These are phyloP conservation scores for Thermomucor indicae-seudaticae DNA, from an alignment of 371 early-diverging fungal species.

Conservation along the genomic window DNA sequence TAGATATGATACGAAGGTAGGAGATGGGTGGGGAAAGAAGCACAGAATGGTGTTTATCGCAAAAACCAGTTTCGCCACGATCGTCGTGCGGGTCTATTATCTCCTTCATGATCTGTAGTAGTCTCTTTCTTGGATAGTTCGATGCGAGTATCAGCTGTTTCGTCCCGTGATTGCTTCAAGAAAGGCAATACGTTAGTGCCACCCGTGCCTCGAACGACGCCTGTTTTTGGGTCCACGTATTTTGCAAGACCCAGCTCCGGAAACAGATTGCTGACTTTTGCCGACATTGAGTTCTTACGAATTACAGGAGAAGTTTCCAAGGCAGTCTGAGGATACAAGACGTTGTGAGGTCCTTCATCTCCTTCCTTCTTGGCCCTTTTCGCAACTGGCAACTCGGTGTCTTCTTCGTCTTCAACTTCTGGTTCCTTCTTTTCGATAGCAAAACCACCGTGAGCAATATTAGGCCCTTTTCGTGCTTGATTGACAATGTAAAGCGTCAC, in stretches of 20 bases:
- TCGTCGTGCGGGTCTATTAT: not conserved
- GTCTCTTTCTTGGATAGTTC: not conserved
- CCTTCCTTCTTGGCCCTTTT: not conserved
- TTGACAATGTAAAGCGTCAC: conserved; percentile 89
- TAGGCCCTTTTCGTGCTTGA: conserved; percentile 78
- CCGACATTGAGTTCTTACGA: conserved; percentile 23
- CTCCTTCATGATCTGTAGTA: not conserved
- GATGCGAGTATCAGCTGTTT: conserved; percentile 45
- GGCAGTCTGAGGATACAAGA: conserved; percentile 51
- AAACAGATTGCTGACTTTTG: conserved; percentile 31
- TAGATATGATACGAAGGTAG: not conserved
- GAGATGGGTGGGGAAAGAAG: not conserved
- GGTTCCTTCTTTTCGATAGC: conserved; percentile 31
- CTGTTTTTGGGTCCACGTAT: conserved; percentile 42
- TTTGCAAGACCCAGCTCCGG: conserved; percentile 59
- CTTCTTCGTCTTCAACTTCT: not conserved
- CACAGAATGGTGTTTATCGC: too few species aligned
- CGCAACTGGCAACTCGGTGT: not conserved
- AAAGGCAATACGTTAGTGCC: conserved; percentile 94
- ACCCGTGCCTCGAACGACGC: conserved; percentile 88
- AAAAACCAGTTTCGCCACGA: conserved; percentile 13
- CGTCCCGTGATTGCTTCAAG: conserved; percentile 63
- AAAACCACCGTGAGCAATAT: conserved; percentile 60
- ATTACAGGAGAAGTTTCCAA: conserved; percentile 38
- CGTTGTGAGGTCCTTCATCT: too few species aligned